Evolutionary conservation across 805 yeast species (phyloP).

Genomic region (Naumovozyma castellii): DNA sequence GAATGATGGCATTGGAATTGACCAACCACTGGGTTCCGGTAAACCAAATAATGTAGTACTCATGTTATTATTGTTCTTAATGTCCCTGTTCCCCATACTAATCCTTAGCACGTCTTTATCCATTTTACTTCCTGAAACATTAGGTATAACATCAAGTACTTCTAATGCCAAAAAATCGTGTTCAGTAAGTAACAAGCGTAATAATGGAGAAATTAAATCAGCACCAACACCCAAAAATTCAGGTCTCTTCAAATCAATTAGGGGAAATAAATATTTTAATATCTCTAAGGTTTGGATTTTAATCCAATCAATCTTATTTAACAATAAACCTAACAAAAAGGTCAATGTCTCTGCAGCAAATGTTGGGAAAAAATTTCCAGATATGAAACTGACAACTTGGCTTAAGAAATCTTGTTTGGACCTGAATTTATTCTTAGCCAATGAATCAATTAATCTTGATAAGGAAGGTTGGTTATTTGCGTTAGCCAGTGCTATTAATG

Average conservation of each 20-base stretch:
- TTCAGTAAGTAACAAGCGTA: conserved; percentile 71
- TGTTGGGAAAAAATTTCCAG: conserved; percentile 58
- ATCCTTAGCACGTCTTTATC: conserved; percentile 88
- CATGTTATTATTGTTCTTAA: conserved; percentile 72
- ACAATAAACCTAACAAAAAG: conserved; percentile 65
- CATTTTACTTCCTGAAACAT: conserved; percentile 81
- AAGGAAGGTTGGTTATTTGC: conserved; percentile 46
- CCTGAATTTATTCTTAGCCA: conserved; percentile 71
- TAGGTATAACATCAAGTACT: conserved; percentile 75
- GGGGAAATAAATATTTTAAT: conserved; percentile 64
- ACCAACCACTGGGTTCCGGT: conserved; percentile 91
- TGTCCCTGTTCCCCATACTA: conserved; percentile 74
- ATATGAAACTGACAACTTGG: conserved; percentile 68
- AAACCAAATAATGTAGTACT: conserved; percentile 89
- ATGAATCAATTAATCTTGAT: conserved; percentile 64
- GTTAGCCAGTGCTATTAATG: conserved; percentile 54
- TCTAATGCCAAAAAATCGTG: conserved; percentile 82
- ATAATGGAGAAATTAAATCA: conserved; percentile 81
- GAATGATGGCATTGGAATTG: conserved; percentile 89
- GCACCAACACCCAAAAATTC: conserved; percentile 90
- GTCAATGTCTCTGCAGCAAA: conserved; percentile 68
- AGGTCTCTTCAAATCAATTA: conserved; percentile 63
- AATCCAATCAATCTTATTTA: conserved; percentile 72
- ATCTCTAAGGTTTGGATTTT: conserved; percentile 70
- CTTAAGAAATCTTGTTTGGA: conserved; percentile 82